phyloP scores from a whole-genome alignment of 768 basidiomycete species.

The Neoboletus magnificus region DNA sequence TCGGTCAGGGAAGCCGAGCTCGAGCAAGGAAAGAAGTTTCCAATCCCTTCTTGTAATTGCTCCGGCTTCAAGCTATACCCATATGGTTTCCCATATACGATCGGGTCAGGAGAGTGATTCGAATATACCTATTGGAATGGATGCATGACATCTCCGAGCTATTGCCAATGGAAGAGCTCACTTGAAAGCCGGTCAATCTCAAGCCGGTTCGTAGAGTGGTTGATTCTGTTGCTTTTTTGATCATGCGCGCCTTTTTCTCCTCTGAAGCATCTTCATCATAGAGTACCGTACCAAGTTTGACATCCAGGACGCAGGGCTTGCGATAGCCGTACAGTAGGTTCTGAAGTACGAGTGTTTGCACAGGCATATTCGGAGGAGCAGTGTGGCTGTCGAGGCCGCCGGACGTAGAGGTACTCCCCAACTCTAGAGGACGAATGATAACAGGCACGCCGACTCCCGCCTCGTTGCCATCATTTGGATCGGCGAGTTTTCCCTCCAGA shows the following conservation, averaged over 20 bases:
- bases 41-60: slow-evolving; percentile 74
- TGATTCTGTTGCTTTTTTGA: slow-evolving; percentile 59
- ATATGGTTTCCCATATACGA: slow-evolving; percentile 68
- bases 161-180: slow-evolving; percentile 33
- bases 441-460: slow-evolving; percentile 12
- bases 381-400: not conserved
- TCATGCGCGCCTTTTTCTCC: slow-evolving; percentile 81
- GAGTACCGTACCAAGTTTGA: slow-evolving; percentile 91
- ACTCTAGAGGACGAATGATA: slow-evolving; percentile 23
- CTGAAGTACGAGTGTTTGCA: slow-evolving; percentile 79
- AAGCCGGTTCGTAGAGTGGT: slow-evolving; percentile 78
- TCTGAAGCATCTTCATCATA: slow-evolving; percentile 63
- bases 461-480: slow-evolving; percentile 6
- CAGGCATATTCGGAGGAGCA: not conserved
- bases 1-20: slow-evolving; percentile 9
- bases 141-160: not conserved
- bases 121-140: slow-evolving; percentile 62
- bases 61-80: slow-evolving; percentile 69
- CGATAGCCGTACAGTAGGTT: slow-evolving; percentile 72
- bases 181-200: slow-evolving; percentile 88
- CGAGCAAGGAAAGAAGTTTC: slow-evolving; percentile 70
- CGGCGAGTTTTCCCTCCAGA: slow-evolving; percentile 50
- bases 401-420: slow-evolving; percentile 45
- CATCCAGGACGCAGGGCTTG: slow-evolving; percentile 85
- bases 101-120: slow-evolving; percentile 48